Percentiles rank a stretch among this genome's conserved stretches.
Evolutionary conservation across 2,329 filamentous ascomycete genomes (phyloP).

Genomic region (Plenodomus biglobosus): DNA sequence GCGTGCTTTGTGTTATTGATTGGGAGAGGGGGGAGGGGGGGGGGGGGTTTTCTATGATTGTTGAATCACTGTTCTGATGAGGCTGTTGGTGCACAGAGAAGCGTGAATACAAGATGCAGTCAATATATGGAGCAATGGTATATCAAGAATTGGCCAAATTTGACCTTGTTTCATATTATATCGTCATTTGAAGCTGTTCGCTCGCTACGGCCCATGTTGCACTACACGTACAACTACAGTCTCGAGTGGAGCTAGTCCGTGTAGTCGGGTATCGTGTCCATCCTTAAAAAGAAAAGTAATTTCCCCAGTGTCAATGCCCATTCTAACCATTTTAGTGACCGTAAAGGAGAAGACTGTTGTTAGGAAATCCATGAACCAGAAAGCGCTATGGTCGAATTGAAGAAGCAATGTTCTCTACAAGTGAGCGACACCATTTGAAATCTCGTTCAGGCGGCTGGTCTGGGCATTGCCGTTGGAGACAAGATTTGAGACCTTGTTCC

Average conservation of each 20-base stretch:
- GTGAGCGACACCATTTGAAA: constrained; percentile 35
- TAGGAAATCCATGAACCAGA: background rate
- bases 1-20: too few species aligned
- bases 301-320: background rate
- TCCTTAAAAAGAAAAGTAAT: background rate
- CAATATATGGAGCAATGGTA: background rate
- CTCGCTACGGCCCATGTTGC: background rate
- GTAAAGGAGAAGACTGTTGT: background rate
- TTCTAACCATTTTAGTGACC: background rate
- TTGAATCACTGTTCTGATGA: too few species aligned
- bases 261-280: background rate
- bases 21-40: too few species aligned
- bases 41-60: too few species aligned
- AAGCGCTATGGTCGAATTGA: constrained; percentile 10
- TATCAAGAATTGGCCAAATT: background rate
- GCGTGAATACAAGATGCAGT: too few species aligned
- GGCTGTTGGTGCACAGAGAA: too few species aligned
- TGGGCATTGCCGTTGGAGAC: constrained; percentile 23
- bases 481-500: constrained; percentile 43
- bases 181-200: background rate
- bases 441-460: constrained; percentile 28
- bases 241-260: background rate
- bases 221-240: background rate
- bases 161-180: background rate
- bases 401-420: constrained; percentile 28